Conservation (phyloP, 108 stramenopile species). For the Stephanodiscus minutulus region DNA sequence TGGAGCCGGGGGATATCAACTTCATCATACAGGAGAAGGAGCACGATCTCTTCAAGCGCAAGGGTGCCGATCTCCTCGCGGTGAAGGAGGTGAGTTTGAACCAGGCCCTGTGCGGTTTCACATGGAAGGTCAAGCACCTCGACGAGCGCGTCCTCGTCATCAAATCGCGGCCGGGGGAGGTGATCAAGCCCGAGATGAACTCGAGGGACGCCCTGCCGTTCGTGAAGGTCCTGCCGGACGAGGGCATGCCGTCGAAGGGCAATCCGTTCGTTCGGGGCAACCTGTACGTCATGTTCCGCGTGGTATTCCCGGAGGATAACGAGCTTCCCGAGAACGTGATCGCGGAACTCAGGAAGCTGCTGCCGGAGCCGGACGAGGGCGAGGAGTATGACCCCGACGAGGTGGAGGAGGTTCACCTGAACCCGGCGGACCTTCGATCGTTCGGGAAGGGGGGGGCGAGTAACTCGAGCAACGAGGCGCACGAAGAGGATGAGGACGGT, state of each 20-base stretch:
- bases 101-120: slow-evolving; percentile 92
- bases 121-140: slow-evolving; percentile 76
- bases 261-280: slow-evolving; percentile 93
- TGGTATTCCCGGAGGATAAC: slow-evolving; percentile 79
- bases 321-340: slow-evolving; percentile 58
- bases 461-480: slow-evolving; percentile 43
- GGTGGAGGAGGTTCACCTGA: slow-evolving; percentile 89
- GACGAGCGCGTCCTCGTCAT: slow-evolving; percentile 72
- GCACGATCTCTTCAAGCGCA: slow-evolving; percentile 90
- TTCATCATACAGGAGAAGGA: slow-evolving; percentile 97
- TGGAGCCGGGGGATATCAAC: slow-evolving; percentile 93
- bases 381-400: slow-evolving; percentile 84
- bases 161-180: slow-evolving; percentile 71
- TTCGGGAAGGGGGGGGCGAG: slow-evolving; percentile 92
- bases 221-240: slow-evolving; percentile 84
- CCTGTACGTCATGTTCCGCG: slow-evolving; percentile 91
- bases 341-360: slow-evolving; percentile 56
- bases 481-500: slow-evolving; percentile 87
- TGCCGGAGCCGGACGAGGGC: slow-evolving; percentile 74
- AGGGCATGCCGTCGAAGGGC: slow-evolving; percentile 96
- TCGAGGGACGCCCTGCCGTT: slow-evolving; percentile 76
- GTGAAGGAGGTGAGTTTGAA: slow-evolving; percentile 84
- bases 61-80: slow-evolving; percentile 92
- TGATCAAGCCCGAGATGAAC: slow-evolving; percentile 81
- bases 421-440: slow-evolving; percentile 79